A percentile compares a stretch with the other conserved stretches of the same genome.
These are phyloP conservation scores for Tolypocladium tropicale DNA, from an alignment of 2,329 filamentous ascomycete species.

Conservation along the genomic window DNA sequence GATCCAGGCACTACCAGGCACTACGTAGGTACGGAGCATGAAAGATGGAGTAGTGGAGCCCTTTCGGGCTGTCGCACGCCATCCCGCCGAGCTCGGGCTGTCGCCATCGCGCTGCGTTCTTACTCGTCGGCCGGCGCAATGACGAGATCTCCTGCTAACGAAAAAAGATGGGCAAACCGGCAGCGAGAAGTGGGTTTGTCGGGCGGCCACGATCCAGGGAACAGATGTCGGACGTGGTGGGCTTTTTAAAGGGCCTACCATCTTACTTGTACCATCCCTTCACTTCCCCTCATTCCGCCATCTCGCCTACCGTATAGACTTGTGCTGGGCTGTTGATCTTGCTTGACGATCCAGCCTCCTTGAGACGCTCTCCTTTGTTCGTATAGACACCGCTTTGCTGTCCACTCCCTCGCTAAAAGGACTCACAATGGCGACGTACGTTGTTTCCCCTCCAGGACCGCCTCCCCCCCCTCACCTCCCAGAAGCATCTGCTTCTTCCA, in stretches of 20 bases:
- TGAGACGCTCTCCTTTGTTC: too few species aligned
- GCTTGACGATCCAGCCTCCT: background rate
- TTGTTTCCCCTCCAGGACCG: background rate
- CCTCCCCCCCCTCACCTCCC: background rate
- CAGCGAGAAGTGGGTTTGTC: background rate
- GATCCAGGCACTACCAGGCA: background rate
- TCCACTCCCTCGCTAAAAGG: background rate
- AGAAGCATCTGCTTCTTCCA: background rate
- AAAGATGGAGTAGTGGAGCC: background rate
- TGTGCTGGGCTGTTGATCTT: background rate
- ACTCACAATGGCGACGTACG: slow-evolving; percentile 11
- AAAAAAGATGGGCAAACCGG: background rate
- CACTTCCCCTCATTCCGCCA: too few species aligned
- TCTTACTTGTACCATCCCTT: background rate
- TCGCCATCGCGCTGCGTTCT: slow-evolving; percentile 12
- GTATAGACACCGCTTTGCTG: background rate
- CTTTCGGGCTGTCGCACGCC: slow-evolving; percentile 12
- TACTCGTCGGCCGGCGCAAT: slow-evolving; percentile 5
- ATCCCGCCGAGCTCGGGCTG: slow-evolving; percentile 6
- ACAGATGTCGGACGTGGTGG: background rate
- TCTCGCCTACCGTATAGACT: too few species aligned
- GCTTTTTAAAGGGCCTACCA: background rate
- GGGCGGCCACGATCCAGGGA: background rate
- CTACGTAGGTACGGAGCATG: background rate
- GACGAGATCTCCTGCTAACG: background rate